Conservation (phyloP, 306 rosid genomes). For the Malus sieversii region DNA sequence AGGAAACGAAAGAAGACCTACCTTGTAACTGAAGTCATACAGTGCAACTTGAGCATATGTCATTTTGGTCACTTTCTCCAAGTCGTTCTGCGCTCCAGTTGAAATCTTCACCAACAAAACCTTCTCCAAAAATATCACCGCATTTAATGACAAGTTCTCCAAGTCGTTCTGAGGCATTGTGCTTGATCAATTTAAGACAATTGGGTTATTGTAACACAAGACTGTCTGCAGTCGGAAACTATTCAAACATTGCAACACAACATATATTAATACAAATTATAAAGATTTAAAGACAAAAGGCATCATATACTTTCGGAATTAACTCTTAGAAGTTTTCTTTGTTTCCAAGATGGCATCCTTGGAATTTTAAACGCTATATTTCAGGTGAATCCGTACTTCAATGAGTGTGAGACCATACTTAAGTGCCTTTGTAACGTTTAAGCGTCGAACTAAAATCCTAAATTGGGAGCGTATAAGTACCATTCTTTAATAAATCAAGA, state of each 20-base stretch:
- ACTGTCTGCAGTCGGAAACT: not conserved
- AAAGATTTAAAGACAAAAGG: not conserved
- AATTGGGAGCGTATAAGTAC: not conserved
- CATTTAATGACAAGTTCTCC: not conserved
- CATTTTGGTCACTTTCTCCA: conserved; percentile 46
- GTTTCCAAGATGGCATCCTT: not conserved
- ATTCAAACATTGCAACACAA: not conserved
- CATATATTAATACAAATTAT: not conserved
- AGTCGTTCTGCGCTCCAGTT: conserved; percentile 38
- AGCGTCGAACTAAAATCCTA: not conserved
- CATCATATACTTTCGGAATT: not conserved
- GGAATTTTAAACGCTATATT: not conserved
- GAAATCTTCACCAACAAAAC: conserved; percentile 37
- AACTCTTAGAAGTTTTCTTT: not conserved
- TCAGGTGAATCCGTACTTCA: not conserved
- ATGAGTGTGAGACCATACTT: not conserved
- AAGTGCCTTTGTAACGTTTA: not conserved
- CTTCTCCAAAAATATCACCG: conserved; percentile 10
- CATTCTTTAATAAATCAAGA: not conserved
- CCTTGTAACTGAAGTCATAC: conserved; percentile 36
- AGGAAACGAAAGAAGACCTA: conserved; percentile 40
- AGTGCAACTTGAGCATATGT: conserved; percentile 36
- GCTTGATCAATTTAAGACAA: not conserved
- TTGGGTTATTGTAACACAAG: not conserved
- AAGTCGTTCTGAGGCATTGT: not conserved